Percentiles rank a stretch among this genome's conserved stretches.
phyloP scores from a whole-genome alignment of 225 moss, liverwort and hornwort genomes.

The Bryum argenteum region DNA sequence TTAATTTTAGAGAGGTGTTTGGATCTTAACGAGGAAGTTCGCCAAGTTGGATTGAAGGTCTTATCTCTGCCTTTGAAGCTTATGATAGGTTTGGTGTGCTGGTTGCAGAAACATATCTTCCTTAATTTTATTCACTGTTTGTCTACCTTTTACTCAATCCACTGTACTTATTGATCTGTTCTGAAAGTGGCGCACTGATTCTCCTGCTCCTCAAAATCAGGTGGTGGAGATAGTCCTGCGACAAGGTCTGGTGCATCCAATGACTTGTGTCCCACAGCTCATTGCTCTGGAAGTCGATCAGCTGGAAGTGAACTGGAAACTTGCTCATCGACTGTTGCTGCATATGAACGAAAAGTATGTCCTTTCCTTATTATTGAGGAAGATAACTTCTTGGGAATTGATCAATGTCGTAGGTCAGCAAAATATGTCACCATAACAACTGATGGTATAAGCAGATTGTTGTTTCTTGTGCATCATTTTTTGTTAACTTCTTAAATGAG shows the following conservation, averaged over 20 bases:
- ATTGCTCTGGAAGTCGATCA: conserved; percentile 93
- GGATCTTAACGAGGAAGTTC: conserved; percentile 79
- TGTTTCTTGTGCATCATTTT: neutral
- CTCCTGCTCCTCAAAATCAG: conserved; percentile 28
- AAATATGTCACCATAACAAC: no score
- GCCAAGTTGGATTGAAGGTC: conserved; percentile 85
- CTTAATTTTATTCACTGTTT: neutral
- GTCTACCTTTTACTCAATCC: neutral
- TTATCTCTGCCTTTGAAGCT: conserved; percentile 15
- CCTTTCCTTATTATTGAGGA: neutral
- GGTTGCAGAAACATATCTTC: neutral
- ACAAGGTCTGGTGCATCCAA: conserved; percentile 96
- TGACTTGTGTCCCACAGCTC: conserved; percentile 93
- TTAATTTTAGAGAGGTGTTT: conserved; percentile 88
- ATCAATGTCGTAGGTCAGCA: no score
- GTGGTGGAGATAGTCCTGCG: conserved; percentile 92
- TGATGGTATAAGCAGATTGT: neutral
- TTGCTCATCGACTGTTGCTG: conserved; percentile 81
- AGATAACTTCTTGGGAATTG: neutral
- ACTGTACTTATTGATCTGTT: conserved; percentile 2
- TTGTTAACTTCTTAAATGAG: conserved; percentile 5
- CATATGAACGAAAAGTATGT: conserved; percentile 90
- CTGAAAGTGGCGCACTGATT: neutral
- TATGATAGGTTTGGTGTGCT: conserved; percentile 12
- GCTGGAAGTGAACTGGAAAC: conserved; percentile 81